Evolutionary conservation across 2,329 filamentous ascomycete species (phyloP), one percentile per base, ranked within the genome.

Genomic region (Bipolaris victoriae): DNA sequence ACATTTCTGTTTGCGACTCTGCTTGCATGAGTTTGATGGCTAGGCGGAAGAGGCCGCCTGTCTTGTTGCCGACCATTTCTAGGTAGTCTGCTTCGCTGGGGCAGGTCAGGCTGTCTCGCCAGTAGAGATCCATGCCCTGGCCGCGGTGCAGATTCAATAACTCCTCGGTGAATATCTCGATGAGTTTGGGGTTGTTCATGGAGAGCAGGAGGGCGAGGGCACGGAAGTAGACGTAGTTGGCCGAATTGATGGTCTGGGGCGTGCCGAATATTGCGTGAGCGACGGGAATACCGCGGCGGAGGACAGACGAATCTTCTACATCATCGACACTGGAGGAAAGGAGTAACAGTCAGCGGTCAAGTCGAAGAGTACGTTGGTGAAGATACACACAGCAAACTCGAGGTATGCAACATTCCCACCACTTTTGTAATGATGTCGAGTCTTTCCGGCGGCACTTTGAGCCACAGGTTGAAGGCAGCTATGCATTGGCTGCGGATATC

Each of bases 61-160:
- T 96, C 80, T 96, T 96, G 79, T 96, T 93, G 67, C 86, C 86
- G 10, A 96, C 91, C 92, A 96, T 96, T 75, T 96, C 90, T n/a
- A 96, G 84, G 78, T 96, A 96, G 78, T 96, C 91, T 64, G 92
- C 90, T 77, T 95, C 91, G 48, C 86, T 90, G 13, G 91, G 91
- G 76, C 90, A 94, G 18, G 89, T 93, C 58, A 95, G 81, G 24
- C 88, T 91, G 77, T 95, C 91, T 55, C 91, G 85, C 92, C 92
- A 96, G 80, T 90, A 95, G 36, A 96, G 83, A 68, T 96, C 92
- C 90, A 96, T 93, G 63, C 92, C 91, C 77, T 96, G 92, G 18
- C 92, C 92, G 29, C 91, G 83, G 76, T 96, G 91, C 48, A 96
- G 85, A 74, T 95, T 92, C 61, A 93, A 78, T 31, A 96, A 83